phyloP scores from a whole-genome alignment of 2,329 filamentous ascomycete genomes.

The Colletotrichum acutatum region DNA sequence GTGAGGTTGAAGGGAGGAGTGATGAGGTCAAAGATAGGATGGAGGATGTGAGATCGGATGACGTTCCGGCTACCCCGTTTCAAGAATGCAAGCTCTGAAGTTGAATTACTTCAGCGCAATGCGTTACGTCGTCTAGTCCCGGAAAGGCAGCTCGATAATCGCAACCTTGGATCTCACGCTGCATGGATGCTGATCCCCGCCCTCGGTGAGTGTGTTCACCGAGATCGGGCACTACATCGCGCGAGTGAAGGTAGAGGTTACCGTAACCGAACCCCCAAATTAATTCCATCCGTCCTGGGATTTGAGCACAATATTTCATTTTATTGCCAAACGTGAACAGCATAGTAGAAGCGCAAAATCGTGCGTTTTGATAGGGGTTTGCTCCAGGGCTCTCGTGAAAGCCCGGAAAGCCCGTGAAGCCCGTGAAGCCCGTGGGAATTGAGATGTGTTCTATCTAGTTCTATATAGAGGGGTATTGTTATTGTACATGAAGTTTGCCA shows the following conservation, averaged over 20 bases:
- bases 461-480: background rate
- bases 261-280: background rate
- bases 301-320: too few relatives aligned
- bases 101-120: background rate
- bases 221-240: background rate
- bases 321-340: too few relatives aligned
- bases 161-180: conserved; percentile 20
- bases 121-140: conserved; percentile 18
- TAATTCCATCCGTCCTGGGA: too few relatives aligned
- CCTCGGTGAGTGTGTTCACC: conserved; percentile 10
- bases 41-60: conserved; percentile 27
- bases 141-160: conserved; percentile 27
- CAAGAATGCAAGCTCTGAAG: background rate
- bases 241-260: background rate
- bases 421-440: too few relatives aligned
- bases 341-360: too few relatives aligned
- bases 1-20: background rate
- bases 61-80: conserved; percentile 19
- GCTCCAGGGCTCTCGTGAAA: too few relatives aligned
- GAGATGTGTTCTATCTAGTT: background rate
- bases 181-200: conserved; percentile 28
- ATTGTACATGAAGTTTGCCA: background rate
- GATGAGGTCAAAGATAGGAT: background rate
- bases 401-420: too few relatives aligned
- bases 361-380: too few relatives aligned